Conservation (phyloP, 2,329 filamentous ascomycete genomes). For the Sporothrix humicola region DNA sequence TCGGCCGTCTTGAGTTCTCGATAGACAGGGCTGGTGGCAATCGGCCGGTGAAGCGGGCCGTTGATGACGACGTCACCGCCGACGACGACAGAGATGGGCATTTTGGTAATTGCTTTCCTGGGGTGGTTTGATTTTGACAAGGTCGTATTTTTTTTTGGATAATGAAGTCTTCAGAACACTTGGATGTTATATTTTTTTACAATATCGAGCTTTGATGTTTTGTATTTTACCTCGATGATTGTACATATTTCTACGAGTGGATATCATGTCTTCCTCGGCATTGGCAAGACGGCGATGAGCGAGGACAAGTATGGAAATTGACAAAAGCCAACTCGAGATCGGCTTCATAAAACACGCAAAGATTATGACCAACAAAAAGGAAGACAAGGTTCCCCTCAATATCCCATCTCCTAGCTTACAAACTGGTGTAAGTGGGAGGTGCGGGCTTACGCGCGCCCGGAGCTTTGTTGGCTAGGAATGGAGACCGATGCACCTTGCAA, state of each 20-base stretch:
- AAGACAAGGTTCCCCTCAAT: neutral
- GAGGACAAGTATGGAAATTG: neutral
- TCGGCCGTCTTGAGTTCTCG: neutral
- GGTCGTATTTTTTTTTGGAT: neutral
- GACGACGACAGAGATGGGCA: constrained; percentile 22
- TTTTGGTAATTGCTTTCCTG: neutral
- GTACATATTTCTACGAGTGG: too few relatives aligned
- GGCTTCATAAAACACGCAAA: neutral
- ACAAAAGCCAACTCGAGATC: neutral
- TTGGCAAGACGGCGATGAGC: neutral
- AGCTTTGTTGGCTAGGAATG: neutral
- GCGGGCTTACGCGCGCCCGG: neutral
- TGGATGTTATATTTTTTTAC: too few relatives aligned
- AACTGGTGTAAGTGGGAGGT: neutral
- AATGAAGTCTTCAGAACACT: too few relatives aligned
- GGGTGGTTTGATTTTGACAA: neutral
- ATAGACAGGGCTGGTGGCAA: constrained; percentile 8
- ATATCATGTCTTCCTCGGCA: neutral
- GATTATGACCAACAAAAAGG: neutral
- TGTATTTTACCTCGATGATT: too few relatives aligned
- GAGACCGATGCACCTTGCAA: neutral
- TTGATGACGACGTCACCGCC: constrained; percentile 27
- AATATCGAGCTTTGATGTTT: too few relatives aligned
- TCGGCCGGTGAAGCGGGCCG: constrained; percentile 8
- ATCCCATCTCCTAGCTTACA: neutral